Evolutionary conservation across 2,329 filamentous ascomycete species (phyloP).

Genomic region (Pseudopyricularia javanii): DNA sequence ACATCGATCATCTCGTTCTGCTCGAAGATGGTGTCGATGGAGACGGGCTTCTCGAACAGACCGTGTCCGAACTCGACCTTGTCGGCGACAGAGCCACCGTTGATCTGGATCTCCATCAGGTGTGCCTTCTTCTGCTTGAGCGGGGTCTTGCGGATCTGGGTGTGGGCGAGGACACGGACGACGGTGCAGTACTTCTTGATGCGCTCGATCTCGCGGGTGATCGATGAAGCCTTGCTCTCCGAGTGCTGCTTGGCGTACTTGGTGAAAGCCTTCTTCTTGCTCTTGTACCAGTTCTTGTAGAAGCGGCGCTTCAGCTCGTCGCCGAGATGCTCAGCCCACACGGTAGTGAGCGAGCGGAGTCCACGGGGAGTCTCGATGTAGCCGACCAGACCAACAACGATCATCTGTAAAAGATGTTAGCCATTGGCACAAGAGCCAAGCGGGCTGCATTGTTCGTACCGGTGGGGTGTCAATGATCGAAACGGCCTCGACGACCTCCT

Average conservation of each 20-base stretch:
- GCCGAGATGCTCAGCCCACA: constrained; percentile 98
- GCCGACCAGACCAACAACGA: constrained; percentile 98
- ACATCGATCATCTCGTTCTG: constrained; percentile 99
- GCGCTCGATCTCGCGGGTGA: constrained; percentile 96
- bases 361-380: constrained; percentile 99
- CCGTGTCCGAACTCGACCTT: constrained; percentile 94
- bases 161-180: constrained; percentile 97
- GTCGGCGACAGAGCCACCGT: constrained; percentile 88
- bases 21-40: constrained; percentile 92
- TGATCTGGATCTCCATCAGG: constrained; percentile 99
- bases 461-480: constrained; percentile 86
- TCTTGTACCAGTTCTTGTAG: constrained; percentile 99
- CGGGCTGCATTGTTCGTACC: constrained; percentile 80
- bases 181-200: constrained; percentile 99
- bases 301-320: constrained; percentile 99
- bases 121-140: constrained; percentile 99
- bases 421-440: constrained; percentile 62
- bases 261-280: constrained; percentile 99
- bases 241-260: constrained; percentile 99
- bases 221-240: constrained; percentile 76
- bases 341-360: constrained; percentile 97
- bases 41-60: constrained; percentile 98
- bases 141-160: constrained; percentile 96
- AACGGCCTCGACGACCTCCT: constrained; percentile 86
- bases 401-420: constrained; percentile 75